Base-by-base conservation (phyloP, 1,139 yeast genomes). In the Scheffersomyces quercinus region DNA sequence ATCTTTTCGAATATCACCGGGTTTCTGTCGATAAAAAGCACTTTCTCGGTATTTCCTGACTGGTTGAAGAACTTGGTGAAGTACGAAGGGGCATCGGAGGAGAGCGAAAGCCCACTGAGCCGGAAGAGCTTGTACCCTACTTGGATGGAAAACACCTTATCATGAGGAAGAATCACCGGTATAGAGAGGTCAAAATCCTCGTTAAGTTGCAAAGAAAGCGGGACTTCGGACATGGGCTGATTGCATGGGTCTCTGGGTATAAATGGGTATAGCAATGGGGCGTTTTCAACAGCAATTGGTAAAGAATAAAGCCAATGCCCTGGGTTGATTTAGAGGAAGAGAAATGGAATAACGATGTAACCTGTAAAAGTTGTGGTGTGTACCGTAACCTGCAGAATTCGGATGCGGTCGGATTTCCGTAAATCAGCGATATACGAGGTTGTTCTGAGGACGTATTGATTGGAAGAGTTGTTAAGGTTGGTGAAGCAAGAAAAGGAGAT, bases 61-160 rank as follows among this genome's bases (percentile, higher is more conserved):
- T 62, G 54, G 2, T 45, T 40, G 50, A 82, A 82, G 60, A 62
- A 81, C 15, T 65, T 59, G 12, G 86, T 80, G 59, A 82, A 82
- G 55, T 80, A 81, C 2, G 85, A 81, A 3, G 87, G 86, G 2
- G 79, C 83, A 64, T 89, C 97, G 1, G 88, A 87, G 20, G 91
- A 85, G 35, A 90, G 64, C 4, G 96, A 88, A 1, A 93, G 90
- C 1, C 97, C 97, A 58, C 93, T 84, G 29, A 81, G 50, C 31
- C 73, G 68, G 59, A 81, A 85, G 31, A 77, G 52, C 49, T 75
- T 74, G 42, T 75, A 77, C 0, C 96, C 96, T 4, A 89, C 84
- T 60, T 86, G 90, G 26, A 90, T 77, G 11, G 83, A 75, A 62
- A 77, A 89, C 56, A 88, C 82, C 51, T 75, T 79, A 39, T 83